Conservation (phyloP, 2,329 filamentous ascomycete species). For the Aspergillus ustus region DNA sequence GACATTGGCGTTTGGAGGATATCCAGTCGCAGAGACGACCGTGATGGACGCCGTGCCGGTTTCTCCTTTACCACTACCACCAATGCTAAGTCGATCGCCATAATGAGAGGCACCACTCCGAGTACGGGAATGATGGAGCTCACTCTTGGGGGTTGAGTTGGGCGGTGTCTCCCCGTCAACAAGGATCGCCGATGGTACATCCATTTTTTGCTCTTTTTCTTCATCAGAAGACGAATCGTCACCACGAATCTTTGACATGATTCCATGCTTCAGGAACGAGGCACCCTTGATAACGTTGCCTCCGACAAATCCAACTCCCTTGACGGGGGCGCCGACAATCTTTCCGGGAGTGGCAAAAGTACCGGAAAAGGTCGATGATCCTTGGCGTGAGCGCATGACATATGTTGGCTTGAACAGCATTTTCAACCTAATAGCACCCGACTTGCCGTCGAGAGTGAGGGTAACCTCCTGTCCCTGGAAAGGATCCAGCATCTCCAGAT, state of each 20-base stretch:
- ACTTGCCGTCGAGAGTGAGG: slow-evolving; percentile 83
- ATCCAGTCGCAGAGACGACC: slow-evolving; percentile 77
- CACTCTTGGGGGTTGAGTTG: slow-evolving; percentile 27
- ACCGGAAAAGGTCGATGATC: slow-evolving; percentile 89
- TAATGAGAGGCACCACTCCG: slow-evolving; percentile 56
- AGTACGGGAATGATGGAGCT: slow-evolving; percentile 51
- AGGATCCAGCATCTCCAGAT: slow-evolving; percentile 79
- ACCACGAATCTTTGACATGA: slow-evolving; percentile 63
- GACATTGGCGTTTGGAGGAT: slow-evolving; percentile 75
- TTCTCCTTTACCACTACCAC: slow-evolving; percentile 61
- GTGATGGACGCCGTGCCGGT: slow-evolving; percentile 79
- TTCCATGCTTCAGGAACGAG: slow-evolving; percentile 84
- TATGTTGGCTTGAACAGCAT: slow-evolving; percentile 94
- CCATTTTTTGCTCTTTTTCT: slow-evolving; percentile 26
- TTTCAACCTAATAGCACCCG: slow-evolving; percentile 78
- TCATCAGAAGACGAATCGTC: slow-evolving; percentile 37
- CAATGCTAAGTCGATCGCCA: slow-evolving; percentile 56
- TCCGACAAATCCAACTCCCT: slow-evolving; percentile 81
- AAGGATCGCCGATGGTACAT: slow-evolving; percentile 31
- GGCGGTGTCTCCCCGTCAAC: slow-evolving; percentile 33
- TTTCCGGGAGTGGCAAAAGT: slow-evolving; percentile 86
- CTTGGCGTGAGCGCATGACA: slow-evolving; percentile 82
- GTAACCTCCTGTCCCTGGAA: slow-evolving; percentile 79
- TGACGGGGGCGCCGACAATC: slow-evolving; percentile 94
- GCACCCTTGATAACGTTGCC: slow-evolving; percentile 87